Evolutionary conservation across 257 asterid species (phyloP), one percentile per base, ranked within the genome.

Genomic region (Capsicum rhomboideum): DNA sequence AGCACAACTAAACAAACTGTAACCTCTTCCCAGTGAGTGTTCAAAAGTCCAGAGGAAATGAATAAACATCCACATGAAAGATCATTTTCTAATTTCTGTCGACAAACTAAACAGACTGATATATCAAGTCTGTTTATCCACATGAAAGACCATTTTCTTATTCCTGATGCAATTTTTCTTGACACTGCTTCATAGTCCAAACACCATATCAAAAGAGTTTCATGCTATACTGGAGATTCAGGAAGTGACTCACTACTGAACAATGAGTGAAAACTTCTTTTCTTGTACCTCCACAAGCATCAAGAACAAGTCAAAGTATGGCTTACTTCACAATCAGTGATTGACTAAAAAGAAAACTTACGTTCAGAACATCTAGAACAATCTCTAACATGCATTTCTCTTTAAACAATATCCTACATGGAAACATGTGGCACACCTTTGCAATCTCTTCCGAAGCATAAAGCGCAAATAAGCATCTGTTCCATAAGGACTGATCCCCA

Each of bases 391-490:
- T 46, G 4, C 63, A 49, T 26, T 49, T 53, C 49, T 50, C 61
- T 75, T 75, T 50, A 84, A 59, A 79, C 56, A 86, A 50, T 78
- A 58, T 84, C 58, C 80, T 20, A 72, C 86, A 82, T 83, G 10
- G 88, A 49, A 83, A 87, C 84, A 79, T 54, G 52, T 58, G 75
- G 71, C 89, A 79, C 84, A 95, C 98, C 94, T 91, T 91, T 82
- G 91, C 87, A 95, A 88, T 87, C 93, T 94, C 89, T 90, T 94
- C 18, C 97, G 92, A 46, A 95, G 98, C 97, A 91, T 92, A 89
- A 84, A 93, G 40, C 98, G 97, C 91, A 95, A 88, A 85, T 92
- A 94, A 83, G 98, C 87, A 91, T 95, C 99, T 3, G 99, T 94
- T 69, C 99, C 99, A 54, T 90, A 93, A 42, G 98, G 89, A 68